Evolutionary conservation across 495 filamentous ascomycete species (phyloP).

Genomic region (Xylona heveae): DNA sequence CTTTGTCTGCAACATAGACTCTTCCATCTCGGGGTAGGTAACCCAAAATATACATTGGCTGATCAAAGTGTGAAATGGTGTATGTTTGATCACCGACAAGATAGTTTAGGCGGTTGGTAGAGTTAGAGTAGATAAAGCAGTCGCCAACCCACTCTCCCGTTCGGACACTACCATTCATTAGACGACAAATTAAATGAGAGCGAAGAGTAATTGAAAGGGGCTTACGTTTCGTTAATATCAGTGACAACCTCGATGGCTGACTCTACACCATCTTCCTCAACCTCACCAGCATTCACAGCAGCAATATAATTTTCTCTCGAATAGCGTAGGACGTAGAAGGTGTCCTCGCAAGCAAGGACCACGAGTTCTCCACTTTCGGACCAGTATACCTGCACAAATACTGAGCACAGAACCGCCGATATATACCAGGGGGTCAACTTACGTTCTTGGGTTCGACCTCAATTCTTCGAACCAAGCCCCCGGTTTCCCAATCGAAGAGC

Average conservation of each 20-base stretch:
- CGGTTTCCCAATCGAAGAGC: slow-evolving; percentile 89
- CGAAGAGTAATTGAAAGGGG: background rate
- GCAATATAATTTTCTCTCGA: slow-evolving; percentile 69
- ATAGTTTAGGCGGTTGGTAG: slow-evolving; percentile 92
- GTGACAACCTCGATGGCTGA: slow-evolving; percentile 90
- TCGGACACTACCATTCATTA: slow-evolving; percentile 33
- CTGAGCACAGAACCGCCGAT: background rate
- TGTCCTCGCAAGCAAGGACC: slow-evolving; percentile 81
- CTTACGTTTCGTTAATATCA: slow-evolving; percentile 74
- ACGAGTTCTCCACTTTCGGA: slow-evolving; percentile 90
- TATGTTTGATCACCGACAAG: slow-evolving; percentile 96
- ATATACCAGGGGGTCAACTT: background rate
- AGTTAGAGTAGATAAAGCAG: slow-evolving; percentile 96
- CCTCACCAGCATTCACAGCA: slow-evolving; percentile 56
- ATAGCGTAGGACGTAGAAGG: slow-evolving; percentile 84
- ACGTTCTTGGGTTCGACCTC: slow-evolving; percentile 65
- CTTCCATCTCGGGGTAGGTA: slow-evolving; percentile 86
- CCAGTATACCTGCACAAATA: slow-evolving; percentile 58
- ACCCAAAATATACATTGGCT: slow-evolving; percentile 82
- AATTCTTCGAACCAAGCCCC: slow-evolving; percentile 74
- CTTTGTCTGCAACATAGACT: slow-evolving; percentile 88
- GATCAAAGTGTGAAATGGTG: slow-evolving; percentile 95
- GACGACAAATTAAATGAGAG: background rate
- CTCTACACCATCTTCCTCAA: slow-evolving; percentile 93
- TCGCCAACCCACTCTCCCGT: slow-evolving; percentile 98